Evolutionary conservation across 306 rosid genomes (phyloP).

Genomic region (Lupinus albus): DNA sequence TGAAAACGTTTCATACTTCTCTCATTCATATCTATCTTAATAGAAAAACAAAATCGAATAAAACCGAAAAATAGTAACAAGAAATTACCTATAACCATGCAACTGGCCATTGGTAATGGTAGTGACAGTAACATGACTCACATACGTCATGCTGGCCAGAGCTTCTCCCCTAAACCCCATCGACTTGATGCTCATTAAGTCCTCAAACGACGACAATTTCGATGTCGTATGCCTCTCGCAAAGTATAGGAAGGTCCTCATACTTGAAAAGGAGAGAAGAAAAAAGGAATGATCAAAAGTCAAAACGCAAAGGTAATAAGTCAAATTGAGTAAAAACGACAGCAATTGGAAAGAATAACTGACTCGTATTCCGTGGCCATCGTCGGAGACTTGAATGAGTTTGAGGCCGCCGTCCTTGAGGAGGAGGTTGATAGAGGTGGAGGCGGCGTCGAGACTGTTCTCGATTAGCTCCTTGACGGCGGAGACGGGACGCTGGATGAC

Average conservation of each 20-base stretch:
- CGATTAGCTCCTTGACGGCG: constrained; percentile 87
- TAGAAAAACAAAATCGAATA: too few relatives aligned
- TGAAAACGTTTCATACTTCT: not conserved
- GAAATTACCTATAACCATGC: constrained; percentile 73
- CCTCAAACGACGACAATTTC: constrained; percentile 78
- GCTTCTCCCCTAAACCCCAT: constrained; percentile 99
- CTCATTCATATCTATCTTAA: not conserved
- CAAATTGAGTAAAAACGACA: not conserved
- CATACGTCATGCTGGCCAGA: constrained; percentile 94
- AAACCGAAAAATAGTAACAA: too few relatives aligned
- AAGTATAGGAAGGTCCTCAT: constrained; percentile 75
- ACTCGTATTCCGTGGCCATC: constrained; percentile 90
- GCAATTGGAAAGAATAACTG: not conserved
- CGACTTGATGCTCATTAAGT: constrained; percentile 72
- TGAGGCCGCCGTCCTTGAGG: constrained; percentile 92
- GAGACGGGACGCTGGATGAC: constrained; percentile 92
- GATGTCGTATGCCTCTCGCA: constrained; percentile 96
- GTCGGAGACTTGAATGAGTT: constrained; percentile 92
- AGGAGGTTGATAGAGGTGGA: constrained; percentile 72
- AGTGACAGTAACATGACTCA: constrained; percentile 83
- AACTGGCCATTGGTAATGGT: constrained; percentile 81
- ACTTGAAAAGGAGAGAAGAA: too few relatives aligned
- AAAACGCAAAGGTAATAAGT: not conserved
- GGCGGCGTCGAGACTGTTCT: constrained; percentile 88
- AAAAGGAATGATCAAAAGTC: not conserved